Base-by-base conservation (phyloP, 495 filamentous ascomycete genomes). In the Parathielavia appendiculata region DNA sequence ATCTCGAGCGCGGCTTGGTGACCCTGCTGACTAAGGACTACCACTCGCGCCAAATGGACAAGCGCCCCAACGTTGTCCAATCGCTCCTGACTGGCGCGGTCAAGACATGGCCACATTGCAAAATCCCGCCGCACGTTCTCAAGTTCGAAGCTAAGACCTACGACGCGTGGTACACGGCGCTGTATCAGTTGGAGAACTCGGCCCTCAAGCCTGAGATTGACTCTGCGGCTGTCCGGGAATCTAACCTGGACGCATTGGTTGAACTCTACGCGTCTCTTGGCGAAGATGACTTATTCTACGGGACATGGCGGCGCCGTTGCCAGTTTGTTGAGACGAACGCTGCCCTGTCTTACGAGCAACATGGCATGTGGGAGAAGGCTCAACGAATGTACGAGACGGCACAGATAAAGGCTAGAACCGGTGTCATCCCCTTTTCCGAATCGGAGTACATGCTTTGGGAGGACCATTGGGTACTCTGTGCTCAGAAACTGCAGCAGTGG, bases 381-480 rank as follows among this genome's bases (percentile, higher is more conserved):
- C 95, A 97, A 71, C 84, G 87, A 63, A 86, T 96, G 75, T 99
- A 97, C 71, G 95, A 99, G 68, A 85, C 83, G 44, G 95, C 93
- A 0, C 95, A 97, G 72, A 92, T 97, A 69, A 99, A 96, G 71
- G 92, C 95, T 44, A 83, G 95, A 38, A 96, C 90, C 1, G 92
- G 91, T 32, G 87, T 88, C 14, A 83, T 96, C 59, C 92, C 95
- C 2, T 97, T 96, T 75, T 97, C 93, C 1, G 88, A 95, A 63
- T 90, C 85, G 14, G 95, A 99, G 74, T 99, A 99, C 68, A 95
- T 93, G 83, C 80, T 99, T 1, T 99, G 95, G 95, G 95, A 99
- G 73, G 95, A 99, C 71, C 95, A 99, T 63, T 99, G 95, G 95
- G 82, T 97, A 36, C 80, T 95, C 41, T 97, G 95, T 68, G 93